These are phyloP conservation scores for Trametes gibbosa DNA, from an alignment of 768 basidiomycete species.

Conservation along the genomic window DNA sequence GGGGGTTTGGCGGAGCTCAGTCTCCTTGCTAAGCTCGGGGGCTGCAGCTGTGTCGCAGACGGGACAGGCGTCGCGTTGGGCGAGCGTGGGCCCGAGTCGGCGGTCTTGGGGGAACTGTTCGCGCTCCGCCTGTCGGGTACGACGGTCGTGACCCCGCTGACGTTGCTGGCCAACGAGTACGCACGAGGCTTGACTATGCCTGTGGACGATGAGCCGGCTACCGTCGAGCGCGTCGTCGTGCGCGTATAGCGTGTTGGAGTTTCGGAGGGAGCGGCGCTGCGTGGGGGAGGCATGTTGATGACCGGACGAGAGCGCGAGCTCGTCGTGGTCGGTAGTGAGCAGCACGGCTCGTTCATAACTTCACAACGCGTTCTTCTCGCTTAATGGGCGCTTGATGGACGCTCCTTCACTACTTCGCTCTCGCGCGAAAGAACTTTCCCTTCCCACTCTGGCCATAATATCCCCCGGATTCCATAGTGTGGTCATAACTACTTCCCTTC, in stretches of 20 bases:
- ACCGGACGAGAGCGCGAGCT: constrained; percentile 13
- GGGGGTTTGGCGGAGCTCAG: constrained; percentile 15
- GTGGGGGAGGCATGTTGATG: constrained; percentile 21
- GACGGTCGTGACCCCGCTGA: constrained; percentile 51
- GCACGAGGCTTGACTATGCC: constrained; percentile 50
- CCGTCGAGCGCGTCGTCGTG: constrained; percentile 42
- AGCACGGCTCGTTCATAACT: neutral
- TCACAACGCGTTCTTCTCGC: constrained; percentile 7
- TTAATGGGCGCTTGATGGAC: constrained; percentile 10
- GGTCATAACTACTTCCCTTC: no score
- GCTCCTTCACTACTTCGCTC: neutral
- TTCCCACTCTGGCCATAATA: neutral
- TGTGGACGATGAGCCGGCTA: constrained; percentile 32
- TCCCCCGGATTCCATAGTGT: no score
- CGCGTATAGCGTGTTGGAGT: constrained; percentile 52
- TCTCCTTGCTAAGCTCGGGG: constrained; percentile 8
- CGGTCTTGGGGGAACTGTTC: constrained; percentile 16
- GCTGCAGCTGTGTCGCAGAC: constrained; percentile 22
- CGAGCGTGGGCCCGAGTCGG: constrained; percentile 34
- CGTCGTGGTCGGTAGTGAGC: constrained; percentile 20
- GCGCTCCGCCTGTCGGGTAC: constrained; percentile 28
- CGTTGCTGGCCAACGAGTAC: constrained; percentile 41
- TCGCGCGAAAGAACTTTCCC: neutral
- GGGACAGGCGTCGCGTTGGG: constrained; percentile 54
- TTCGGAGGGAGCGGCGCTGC: constrained; percentile 43